phyloP scores from a whole-genome alignment of 257 asterid genomes.

The Asclepias syriaca region DNA sequence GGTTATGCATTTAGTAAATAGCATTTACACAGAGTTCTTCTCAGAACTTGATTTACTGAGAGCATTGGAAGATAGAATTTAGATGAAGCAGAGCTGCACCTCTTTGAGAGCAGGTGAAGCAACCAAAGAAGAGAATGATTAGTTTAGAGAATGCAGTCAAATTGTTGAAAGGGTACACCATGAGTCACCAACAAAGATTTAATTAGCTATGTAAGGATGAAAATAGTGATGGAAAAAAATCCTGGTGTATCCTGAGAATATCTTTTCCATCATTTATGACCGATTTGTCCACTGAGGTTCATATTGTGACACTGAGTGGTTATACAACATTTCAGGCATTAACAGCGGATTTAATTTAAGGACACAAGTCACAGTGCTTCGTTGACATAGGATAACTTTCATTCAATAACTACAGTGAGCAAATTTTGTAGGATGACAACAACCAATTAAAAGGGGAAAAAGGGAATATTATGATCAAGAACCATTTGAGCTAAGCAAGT shows the following conservation, averaged over 20 bases:
- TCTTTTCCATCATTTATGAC: neutral
- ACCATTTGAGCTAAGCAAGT: neutral
- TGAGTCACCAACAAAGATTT: neutral
- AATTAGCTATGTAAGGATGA: neutral
- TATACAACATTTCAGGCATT: neutral
- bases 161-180: neutral
- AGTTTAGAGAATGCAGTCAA: neutral
- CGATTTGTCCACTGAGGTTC: neutral
- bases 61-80: neutral
- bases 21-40: neutral
- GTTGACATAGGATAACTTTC: neutral
- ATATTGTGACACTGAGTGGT: neutral
- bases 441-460: no score
- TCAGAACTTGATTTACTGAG: neutral
- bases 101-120: neutral
- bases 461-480: neutral
- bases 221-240: neutral
- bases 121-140: neutral
- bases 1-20: neutral
- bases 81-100: neutral
- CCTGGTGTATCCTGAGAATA: neutral
- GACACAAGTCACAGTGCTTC: neutral
- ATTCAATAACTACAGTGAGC: slow-evolving; percentile 1
- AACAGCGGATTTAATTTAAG: neutral
- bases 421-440: neutral